A percentile compares a stretch with the other conserved stretches of the same genome.
Conservation (phyloP, 2,329 filamentous ascomycete species). For the Hypoxylon rubiginosum region DNA sequence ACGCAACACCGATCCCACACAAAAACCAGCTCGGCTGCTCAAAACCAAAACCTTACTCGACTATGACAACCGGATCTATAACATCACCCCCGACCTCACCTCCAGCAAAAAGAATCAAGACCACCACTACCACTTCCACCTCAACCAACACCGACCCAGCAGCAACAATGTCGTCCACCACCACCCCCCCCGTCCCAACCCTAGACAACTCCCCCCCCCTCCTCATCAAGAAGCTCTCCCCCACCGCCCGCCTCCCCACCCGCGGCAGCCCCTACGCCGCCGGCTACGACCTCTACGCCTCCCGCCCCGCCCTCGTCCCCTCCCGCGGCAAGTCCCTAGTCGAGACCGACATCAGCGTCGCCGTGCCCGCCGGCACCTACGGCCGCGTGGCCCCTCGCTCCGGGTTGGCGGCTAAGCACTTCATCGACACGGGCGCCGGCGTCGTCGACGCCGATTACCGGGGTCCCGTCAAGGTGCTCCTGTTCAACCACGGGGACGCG, state of each 20-base stretch:
- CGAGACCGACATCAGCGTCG: conserved; percentile 91
- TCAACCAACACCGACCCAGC: conserved; percentile 27
- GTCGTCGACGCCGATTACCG: conserved; percentile 99
- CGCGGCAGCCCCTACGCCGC: conserved; percentile 91
- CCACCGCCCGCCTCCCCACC: conserved; percentile 84
- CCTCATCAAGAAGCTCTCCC: conserved; percentile 88
- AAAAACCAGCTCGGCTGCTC: no score
- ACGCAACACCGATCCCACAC: background rate
- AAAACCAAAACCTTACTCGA: conserved; percentile 33
- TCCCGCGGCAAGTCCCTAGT: conserved; percentile 87
- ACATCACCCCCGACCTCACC: conserved; percentile 77
- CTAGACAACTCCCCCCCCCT: conserved; percentile 70
- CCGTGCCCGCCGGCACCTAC: conserved; percentile 91
- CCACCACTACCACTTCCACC: conserved; percentile 54
- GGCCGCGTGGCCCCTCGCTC: conserved; percentile 91
- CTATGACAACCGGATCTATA: conserved; percentile 53
- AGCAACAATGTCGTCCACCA: conserved; percentile 5
- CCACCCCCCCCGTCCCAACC: conserved; percentile 48
- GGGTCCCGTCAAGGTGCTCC: conserved; percentile 90
- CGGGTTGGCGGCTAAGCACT: conserved; percentile 92
- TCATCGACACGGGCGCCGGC: conserved; percentile 95
- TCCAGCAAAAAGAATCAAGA: conserved; percentile 84
- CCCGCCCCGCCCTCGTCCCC: conserved; percentile 80
- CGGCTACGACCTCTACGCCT: conserved; percentile 92
- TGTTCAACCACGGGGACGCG: conserved; percentile 90